Evolutionary conservation across 2,329 filamentous ascomycete genomes (phyloP), one percentile per base, ranked within the genome.

Genomic region (Colletotrichum eremochloae): DNA sequence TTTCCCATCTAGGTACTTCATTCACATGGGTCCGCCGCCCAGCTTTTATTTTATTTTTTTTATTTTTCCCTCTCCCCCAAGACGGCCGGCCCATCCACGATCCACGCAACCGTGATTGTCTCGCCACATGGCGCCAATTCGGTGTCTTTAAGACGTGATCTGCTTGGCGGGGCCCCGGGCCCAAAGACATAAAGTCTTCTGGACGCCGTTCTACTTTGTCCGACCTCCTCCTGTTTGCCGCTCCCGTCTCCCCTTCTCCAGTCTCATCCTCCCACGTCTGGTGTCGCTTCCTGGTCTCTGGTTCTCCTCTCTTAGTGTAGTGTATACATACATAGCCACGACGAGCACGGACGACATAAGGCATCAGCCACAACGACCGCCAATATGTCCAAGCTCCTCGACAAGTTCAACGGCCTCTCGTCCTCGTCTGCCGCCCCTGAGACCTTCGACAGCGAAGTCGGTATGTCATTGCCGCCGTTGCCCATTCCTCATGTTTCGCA

Each of bases 391-490:
- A 69, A 56, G 53, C 24, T 72, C 33, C 18, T 72, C 9, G 48
- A 61, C 66, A 72, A 64, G 38, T 40, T 72, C 61, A 61, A 57
- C 42, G 70, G 70, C 60, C 33, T 36, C 42, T 57, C 57, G 42
- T 60, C 24, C 24, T 24, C 68, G 57, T 36, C 63, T 68, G 5
- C 63, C 68, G 33, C 63, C 11, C 48, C 67, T 5, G 33, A 48
- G 8, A 69, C 73, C 40, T 62, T 67, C 42, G 74, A 75, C 55
- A 74, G 69, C 69, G 72, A 75, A 65, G 57, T 74, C 50, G 74
- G 74, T 75, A 66, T 7, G 74, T 63, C 15, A 7, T 24, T 24
- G 24, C 24, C 24, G 24, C n/a, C 1, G 5, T 18, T 4, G 3
- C 5, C 18, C 9, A 11, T 0, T 24, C 5, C 6, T 14, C 38